Percentiles rank a stretch among this genome's conserved stretches.
Conservation (phyloP, 2,329 filamentous ascomycete species). For the Cordyceps tenuipes region DNA sequence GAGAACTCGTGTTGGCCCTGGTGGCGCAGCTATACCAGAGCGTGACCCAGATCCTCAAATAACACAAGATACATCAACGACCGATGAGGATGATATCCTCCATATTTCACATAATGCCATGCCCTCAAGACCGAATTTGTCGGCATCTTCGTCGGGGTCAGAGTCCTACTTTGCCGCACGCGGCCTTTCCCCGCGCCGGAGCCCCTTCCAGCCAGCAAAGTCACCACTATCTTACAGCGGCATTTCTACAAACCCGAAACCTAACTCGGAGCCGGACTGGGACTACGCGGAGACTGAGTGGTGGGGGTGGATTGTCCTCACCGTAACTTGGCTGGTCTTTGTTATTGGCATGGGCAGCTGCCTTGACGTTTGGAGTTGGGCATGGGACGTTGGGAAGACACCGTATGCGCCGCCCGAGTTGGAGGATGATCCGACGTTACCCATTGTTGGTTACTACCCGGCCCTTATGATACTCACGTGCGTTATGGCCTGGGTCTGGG, state of each 20-base stretch:
- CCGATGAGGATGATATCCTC: constrained; percentile 73
- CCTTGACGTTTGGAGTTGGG: constrained; percentile 94
- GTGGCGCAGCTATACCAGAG: neutral
- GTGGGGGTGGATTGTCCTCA: constrained; percentile 94
- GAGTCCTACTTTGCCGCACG: constrained; percentile 53
- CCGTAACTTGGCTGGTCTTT: constrained; percentile 91
- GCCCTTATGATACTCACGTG: constrained; percentile 85
- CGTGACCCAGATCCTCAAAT: constrained; percentile 15
- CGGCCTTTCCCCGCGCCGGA: constrained; percentile 34
- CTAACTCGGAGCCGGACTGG: constrained; percentile 53
- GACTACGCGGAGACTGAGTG: constrained; percentile 93
- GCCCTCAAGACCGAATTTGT: constrained; percentile 31
- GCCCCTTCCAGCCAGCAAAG: constrained; percentile 45
- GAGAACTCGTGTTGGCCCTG: too few relatives aligned
- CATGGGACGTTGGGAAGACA: constrained; percentile 95
- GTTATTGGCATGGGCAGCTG: constrained; percentile 95
- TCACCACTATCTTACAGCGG: constrained; percentile 52
- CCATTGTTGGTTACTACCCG: constrained; percentile 95
- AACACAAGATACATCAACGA: constrained; percentile 51
- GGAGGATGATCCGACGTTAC: constrained; percentile 88
- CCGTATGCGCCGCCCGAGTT: constrained; percentile 92
- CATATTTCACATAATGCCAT: constrained; percentile 49
- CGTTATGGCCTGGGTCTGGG: constrained; percentile 99
- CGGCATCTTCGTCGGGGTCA: constrained; percentile 44
- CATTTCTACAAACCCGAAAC: constrained; percentile 39